These are phyloP conservation scores for Xylariales sp. DNA, from an alignment of 2,329 filamentous ascomycete species.

Conservation along the genomic window DNA sequence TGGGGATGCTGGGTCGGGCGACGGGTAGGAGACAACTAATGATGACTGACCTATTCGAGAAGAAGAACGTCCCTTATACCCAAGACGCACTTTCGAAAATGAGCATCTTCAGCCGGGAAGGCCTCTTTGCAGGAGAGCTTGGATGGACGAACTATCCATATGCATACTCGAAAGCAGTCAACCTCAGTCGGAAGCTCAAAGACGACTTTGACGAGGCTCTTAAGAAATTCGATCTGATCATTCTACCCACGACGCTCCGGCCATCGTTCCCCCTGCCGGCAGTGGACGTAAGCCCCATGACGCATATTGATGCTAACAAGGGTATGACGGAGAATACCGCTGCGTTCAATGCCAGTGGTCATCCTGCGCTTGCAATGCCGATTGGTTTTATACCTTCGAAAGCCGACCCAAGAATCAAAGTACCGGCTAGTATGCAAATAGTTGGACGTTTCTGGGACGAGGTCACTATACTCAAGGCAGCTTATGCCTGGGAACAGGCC, in stretches of 20 bases:
- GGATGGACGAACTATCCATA: conserved; percentile 7
- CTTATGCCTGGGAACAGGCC: conserved; percentile 24
- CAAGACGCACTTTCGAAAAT: conserved; percentile 15
- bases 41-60: conserved; percentile 29
- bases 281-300: neutral
- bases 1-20: conserved; percentile 27
- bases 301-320: conserved; percentile 9
- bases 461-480: conserved; percentile 21
- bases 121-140: conserved; percentile 9
- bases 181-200: conserved; percentile 16
- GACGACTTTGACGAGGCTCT: conserved; percentile 23
- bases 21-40: conserved; percentile 18
- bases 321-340: conserved; percentile 8
- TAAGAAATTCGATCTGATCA: conserved; percentile 19
- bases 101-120: conserved; percentile 13
- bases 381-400: conserved; percentile 22
- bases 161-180: conserved; percentile 19
- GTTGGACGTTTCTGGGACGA: conserved; percentile 24
- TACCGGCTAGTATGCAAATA: conserved; percentile 25
- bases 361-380: conserved; percentile 24
- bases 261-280: conserved; percentile 12
- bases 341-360: conserved; percentile 12
- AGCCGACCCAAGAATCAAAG: conserved; percentile 19
- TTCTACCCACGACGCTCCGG: conserved; percentile 23
- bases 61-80: conserved; percentile 33